A percentile compares a stretch with the other conserved stretches of the same genome.
Evolutionary conservation across 495 filamentous ascomycete species (phyloP).

Genomic region (Aspergillus sparsus): DNA sequence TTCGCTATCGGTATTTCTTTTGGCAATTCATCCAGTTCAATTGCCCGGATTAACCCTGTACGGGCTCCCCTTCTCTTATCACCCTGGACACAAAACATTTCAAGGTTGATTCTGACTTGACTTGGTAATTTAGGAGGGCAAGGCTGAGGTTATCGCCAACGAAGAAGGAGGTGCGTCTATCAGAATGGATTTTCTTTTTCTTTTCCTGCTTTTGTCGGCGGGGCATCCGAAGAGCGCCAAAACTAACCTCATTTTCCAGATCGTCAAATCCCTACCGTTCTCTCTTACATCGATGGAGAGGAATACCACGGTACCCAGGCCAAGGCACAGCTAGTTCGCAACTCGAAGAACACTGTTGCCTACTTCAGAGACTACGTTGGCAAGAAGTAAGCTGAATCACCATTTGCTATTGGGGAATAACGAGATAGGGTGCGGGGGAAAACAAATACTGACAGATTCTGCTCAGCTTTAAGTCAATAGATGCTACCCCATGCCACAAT

Average conservation of each 20-base stretch:
- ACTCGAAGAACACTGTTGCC: conserved; percentile 87
- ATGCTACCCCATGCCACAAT: conserved; percentile 90
- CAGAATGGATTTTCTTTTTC: neutral
- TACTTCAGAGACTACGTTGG: conserved; percentile 96
- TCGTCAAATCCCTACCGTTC: conserved; percentile 90
- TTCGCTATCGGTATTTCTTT: conserved; percentile 94
- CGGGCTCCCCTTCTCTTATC: conserved; percentile 25
- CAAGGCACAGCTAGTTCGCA: conserved; percentile 87
- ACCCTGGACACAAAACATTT: neutral
- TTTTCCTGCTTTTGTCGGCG: neutral
- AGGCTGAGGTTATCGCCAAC: conserved; percentile 96
- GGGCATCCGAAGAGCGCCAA: conserved; percentile 13
- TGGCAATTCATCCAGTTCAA: conserved; percentile 97
- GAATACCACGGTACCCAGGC: conserved; percentile 97
- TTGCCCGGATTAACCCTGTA: conserved; percentile 77
- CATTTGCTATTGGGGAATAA: neutral
- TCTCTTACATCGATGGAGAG: conserved; percentile 93
- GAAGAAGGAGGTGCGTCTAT: conserved; percentile 86
- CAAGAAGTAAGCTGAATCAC: conserved; percentile 64
- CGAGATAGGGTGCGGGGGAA: too few relatives aligned
- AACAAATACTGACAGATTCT: conserved; percentile 12
- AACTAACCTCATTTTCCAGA: conserved; percentile 53
- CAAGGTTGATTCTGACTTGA: conserved; percentile 17
- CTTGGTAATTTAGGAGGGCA: conserved; percentile 67
- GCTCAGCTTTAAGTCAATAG: conserved; percentile 83